Base-by-base conservation (phyloP, 2,329 filamentous ascomycete genomes). In the Cordyceps fumosorosea region DNA sequence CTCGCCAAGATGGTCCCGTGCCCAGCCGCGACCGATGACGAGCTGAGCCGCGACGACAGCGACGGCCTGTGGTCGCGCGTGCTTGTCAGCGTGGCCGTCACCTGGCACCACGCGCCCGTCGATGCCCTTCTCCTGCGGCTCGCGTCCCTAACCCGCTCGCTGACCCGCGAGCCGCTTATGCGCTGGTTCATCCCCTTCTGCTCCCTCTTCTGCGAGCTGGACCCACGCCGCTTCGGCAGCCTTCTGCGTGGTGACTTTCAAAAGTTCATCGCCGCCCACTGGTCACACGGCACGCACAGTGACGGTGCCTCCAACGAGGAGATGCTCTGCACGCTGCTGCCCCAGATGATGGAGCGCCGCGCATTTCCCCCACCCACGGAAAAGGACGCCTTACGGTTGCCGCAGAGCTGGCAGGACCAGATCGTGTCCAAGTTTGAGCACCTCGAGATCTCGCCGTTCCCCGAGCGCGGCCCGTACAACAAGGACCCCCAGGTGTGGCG, bases 141-240 rank as follows among this genome's bases (percentile, higher is more conserved):
- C 62, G 82, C 84, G 18, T 75, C 84, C 3, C 80, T 96, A 52
- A 83, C 85, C 71, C 84, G 88, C 40, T 77, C 78, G 3, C 76
- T 96, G 54, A 86, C 84, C 3, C 82, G 83, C 57, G 85, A 89
- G 51, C 81, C 82, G 1, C 81, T 93, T 68, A 84, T 88, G 69
- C 76, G 76, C 57, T 88, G 87, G 78, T 98, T 96, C 72, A 82
- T 98, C 50, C 83, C 87, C 0, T 96, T 98, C 73, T 97, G 91
- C 74, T 88, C 88, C 16, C 87, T 90, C 58, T 87, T 95, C 67
- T 88, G 90, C 0, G 84, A 91, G 60, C 79, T 96, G 42, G 87
- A 92, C 52, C 72, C 82, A 1, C 84, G 88, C 59, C 84, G 90
- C 45, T 99, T 98, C 70, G 84, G 86, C 60, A 87, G 85, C 65